Evolutionary conservation across 2,329 filamentous ascomycete species (phyloP), one percentile per base, ranked within the genome.

Genomic region (Penicillium paneum): DNA sequence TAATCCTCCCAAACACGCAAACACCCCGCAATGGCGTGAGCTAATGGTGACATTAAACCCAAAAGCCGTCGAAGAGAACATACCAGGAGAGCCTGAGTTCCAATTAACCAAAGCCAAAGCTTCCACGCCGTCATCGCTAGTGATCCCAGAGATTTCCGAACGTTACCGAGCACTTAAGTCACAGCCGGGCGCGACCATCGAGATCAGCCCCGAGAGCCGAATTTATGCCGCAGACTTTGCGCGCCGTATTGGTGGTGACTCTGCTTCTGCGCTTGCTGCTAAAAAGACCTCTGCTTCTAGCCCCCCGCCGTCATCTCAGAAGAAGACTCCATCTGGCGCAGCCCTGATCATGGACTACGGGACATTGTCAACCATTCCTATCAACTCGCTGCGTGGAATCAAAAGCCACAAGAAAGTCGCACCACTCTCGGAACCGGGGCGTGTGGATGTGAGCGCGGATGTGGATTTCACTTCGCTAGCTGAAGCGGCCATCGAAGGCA

Each of bases 271-370:
- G 2, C 21, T 29, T 48, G 79, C 82, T 0, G 67, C 72, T 11
- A 64, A 61, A 39, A 64, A 59, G 40, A 44, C 32, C 8, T n/a
- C 65, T 12, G 36, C 55, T 12, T 40, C 55, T 21, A 52, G 59
- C 44, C n/a, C 52, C 2, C 21, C 59, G 1, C 54, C 74, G 1
- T 63, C 77, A 36, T 62, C 79, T 6, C 76, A 79, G 0, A 92
- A 90, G 68, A 63, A 78, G 0, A 70, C 69, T 0, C 85, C 92
- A 1, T 87, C 86, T 0, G 94, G 94, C 46, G 94, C 92, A 8
- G 94, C 93, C 0, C 80, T 99, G n/a, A 90, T 99, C 64, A 84
- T 99, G 42, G 94, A 99, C 76, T 99, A 99, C 74, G 94, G 94
- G 17, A 89, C 93, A 5, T 74, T 84, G 3, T 80, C 85, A 54